Percentiles rank a stretch among this genome's conserved stretches.
These are phyloP conservation scores for Asterochloris erici DNA, from an alignment of 139 green algal genomes.

Conservation along the genomic window DNA sequence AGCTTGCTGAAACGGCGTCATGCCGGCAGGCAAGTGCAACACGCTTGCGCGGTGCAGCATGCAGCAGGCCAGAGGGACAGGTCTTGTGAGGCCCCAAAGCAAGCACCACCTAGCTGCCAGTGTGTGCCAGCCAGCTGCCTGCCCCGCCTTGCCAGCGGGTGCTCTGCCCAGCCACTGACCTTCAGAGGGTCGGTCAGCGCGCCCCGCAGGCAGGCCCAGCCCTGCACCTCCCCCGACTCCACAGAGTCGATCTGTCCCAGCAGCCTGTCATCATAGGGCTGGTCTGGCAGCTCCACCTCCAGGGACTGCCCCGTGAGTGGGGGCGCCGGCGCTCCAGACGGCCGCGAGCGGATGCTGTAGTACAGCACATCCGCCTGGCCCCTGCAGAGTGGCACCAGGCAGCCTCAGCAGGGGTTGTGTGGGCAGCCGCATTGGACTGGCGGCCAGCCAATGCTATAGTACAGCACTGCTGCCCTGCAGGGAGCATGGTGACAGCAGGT, in stretches of 20 bases:
- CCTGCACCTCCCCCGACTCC: conserved; percentile 32
- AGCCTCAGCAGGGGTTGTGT: neutral
- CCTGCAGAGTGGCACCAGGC: neutral
- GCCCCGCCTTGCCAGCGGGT: no score
- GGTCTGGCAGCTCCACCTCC: conserved; percentile 20
- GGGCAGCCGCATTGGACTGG: neutral
- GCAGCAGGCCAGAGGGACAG: no score
- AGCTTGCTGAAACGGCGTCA: no score
- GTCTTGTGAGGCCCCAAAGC: no score
- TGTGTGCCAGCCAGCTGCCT: no score
- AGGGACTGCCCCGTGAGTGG: conserved; percentile 26
- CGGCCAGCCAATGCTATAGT: neutral
- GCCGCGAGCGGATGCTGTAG: conserved; percentile 34
- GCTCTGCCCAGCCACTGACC: neutral
- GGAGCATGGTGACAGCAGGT: neutral
- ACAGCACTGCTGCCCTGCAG: neutral
- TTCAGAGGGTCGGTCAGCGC: conserved; percentile 7
- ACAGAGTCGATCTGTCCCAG: conserved; percentile 39
- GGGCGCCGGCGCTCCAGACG: conserved; percentile 6
- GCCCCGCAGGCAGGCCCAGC: conserved; percentile 41
- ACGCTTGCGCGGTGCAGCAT: no score
- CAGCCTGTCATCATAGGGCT: conserved; percentile 18
- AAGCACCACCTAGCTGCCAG: no score
- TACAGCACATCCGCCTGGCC: conserved; percentile 26
- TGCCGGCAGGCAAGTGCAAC: no score